Evolutionary conservation across 768 basidiomycete genomes (phyloP).

Genomic region (Leccinum pellstonianum): DNA sequence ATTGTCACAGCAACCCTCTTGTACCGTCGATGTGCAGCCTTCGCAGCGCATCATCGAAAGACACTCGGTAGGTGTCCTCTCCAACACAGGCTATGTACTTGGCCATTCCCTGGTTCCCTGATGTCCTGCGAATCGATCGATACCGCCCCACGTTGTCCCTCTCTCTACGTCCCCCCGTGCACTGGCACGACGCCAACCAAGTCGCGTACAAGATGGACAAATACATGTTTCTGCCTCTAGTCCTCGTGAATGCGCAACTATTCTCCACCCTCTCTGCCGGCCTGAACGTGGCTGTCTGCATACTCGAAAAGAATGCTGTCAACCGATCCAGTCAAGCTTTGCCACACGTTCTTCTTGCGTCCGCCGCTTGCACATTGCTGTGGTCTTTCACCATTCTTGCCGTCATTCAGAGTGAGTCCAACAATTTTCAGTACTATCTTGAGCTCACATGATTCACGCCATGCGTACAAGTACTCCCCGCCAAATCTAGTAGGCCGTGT

Average conservation of each 20-base stretch:
- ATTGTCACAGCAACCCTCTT: constrained; percentile 8
- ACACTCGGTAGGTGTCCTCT: constrained; percentile 25
- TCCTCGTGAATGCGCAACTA: constrained; percentile 21
- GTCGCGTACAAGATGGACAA: not conserved
- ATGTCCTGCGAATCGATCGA: not conserved
- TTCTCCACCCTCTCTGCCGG: constrained; percentile 25
- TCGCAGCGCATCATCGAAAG: constrained; percentile 1
- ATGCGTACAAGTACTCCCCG: constrained; percentile 23
- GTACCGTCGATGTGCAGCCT: not conserved
- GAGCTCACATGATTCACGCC: constrained; percentile 2
- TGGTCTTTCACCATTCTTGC: constrained; percentile 25
- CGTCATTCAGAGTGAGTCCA: constrained; percentile 25
- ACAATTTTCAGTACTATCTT: not conserved
- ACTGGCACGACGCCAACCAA: not conserved
- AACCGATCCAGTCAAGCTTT: not conserved
- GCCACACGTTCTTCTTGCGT: constrained; percentile 18
- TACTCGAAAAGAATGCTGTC: constrained; percentile 4
- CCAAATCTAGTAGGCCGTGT: not conserved
- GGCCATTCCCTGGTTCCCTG: constrained; percentile 35
- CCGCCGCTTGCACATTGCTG: constrained; percentile 19
- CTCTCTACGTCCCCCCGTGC: constrained; percentile 5
- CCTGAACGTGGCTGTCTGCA: constrained; percentile 19
- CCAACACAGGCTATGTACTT: constrained; percentile 29
- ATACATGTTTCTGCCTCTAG: constrained; percentile 4
- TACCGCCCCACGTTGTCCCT: constrained; percentile 1